phyloP scores from a whole-genome alignment of 169 alveolate species.

The Cystoisospora suis region DNA sequence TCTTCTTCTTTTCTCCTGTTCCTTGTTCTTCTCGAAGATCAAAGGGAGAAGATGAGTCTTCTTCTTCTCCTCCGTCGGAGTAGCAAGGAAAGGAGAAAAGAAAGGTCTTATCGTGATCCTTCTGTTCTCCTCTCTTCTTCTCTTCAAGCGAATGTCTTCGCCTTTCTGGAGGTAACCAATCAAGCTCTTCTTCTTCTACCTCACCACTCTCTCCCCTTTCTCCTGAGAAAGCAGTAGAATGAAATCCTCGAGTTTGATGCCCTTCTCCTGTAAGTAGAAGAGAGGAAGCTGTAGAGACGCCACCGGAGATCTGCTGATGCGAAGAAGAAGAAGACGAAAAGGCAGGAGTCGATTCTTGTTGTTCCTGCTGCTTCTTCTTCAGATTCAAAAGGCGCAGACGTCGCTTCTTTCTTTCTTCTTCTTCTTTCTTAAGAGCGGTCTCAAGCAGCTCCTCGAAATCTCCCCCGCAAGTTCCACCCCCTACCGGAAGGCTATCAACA shows the following conservation, averaged over 20 bases:
- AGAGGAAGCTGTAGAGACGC: background rate
- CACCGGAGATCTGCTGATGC: background rate
- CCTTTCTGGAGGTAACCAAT: background rate
- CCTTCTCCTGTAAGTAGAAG: background rate
- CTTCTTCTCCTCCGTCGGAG: background rate
- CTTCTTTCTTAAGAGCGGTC: background rate
- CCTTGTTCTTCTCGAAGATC: background rate
- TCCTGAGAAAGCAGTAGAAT: background rate
- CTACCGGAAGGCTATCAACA: background rate
- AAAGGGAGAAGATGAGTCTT: background rate
- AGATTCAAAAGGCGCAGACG: background rate
- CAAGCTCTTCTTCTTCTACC: background rate
- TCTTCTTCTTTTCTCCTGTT: too few relatives aligned
- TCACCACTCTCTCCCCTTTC: background rate
- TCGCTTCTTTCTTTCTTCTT: background rate
- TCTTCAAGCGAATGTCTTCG: background rate
- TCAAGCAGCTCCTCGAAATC: constrained; percentile 5
- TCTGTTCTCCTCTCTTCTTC: background rate
- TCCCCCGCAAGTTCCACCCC: background rate
- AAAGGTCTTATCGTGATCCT: background rate
- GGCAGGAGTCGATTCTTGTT: background rate
- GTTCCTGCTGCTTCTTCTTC: background rate
- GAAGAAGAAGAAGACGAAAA: background rate
- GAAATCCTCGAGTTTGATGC: background rate
- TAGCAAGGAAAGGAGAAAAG: background rate